Evolutionary conservation across 169 alveolate genomes (phyloP).

Genomic region (Eimeria maxima): DNA sequence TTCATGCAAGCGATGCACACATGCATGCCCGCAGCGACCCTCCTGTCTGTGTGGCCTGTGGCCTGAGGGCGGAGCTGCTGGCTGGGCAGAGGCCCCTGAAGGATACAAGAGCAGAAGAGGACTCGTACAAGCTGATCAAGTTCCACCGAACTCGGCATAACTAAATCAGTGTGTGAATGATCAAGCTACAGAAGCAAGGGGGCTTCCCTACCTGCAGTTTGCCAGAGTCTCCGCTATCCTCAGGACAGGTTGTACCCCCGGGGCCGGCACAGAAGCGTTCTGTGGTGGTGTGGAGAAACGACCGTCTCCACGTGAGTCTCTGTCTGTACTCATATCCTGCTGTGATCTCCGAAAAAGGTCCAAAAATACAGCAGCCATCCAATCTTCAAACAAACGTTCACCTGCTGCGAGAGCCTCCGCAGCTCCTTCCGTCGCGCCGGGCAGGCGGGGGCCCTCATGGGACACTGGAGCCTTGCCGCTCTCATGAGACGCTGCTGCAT

Average conservation of each 20-base stretch:
- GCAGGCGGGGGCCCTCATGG: neutral
- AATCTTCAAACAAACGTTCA: slow-evolving; percentile 3
- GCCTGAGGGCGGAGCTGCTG: too few species aligned
- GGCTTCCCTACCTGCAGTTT: slow-evolving; percentile 53
- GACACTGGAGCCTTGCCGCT: neutral
- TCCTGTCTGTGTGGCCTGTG: too few species aligned
- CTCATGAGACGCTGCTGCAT: neutral
- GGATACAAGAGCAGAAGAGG: too few species aligned
- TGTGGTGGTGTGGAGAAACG: neutral
- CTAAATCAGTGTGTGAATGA: neutral
- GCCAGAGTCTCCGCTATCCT: slow-evolving; percentile 62
- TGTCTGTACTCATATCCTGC: neutral
- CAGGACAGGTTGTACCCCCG: slow-evolving; percentile 1
- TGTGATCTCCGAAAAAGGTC: neutral
- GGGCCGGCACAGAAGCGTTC: neutral
- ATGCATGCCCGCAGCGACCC: neutral
- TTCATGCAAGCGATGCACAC: neutral
- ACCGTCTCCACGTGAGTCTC: neutral
- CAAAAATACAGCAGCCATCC: slow-evolving; percentile 7
- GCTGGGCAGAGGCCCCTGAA: too few species aligned
- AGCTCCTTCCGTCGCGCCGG: neutral
- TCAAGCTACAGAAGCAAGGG: neutral
- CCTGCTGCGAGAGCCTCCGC: slow-evolving; percentile 59
- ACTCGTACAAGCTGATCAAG: too few species aligned
- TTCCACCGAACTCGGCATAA: too few species aligned